Conservation (phyloP, 192 early-diverging fungal genomes). For the Rhizoclosmatium sp. region DNA sequence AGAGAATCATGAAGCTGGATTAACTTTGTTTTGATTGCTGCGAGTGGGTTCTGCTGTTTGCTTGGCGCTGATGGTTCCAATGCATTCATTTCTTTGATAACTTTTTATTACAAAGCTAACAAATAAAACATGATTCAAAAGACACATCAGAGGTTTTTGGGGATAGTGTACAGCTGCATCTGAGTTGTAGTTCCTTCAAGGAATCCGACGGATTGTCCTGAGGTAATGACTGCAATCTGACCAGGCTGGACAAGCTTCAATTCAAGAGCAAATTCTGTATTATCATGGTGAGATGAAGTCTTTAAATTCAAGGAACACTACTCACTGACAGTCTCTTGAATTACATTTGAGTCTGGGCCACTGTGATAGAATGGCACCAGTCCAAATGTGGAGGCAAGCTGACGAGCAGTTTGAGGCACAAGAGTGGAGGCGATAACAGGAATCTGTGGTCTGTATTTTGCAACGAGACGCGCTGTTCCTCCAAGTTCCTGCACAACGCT, state of each 20-base stretch:
- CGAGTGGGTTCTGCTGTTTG: conserved; percentile 13
- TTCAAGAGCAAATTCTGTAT: conserved; percentile 56
- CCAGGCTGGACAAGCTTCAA: conserved; percentile 61
- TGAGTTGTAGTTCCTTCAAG: conserved; percentile 60
- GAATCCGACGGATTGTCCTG: conserved; percentile 57
- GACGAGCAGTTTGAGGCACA: conserved; percentile 59
- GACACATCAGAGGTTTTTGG: conserved; percentile 1
- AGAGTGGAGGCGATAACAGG: conserved; percentile 62
- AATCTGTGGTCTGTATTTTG: conserved; percentile 66
- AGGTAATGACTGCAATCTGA: conserved; percentile 65
- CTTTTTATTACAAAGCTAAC: conserved; percentile 1
- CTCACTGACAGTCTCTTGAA: conserved; percentile 50
- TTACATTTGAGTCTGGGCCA: conserved; percentile 43
- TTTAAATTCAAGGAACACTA: background rate
- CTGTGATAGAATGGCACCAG: conserved; percentile 60
- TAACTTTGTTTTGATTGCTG: conserved; percentile 1
- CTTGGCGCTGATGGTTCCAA: background rate
- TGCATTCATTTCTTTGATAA: background rate
- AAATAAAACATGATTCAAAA: too few species aligned
- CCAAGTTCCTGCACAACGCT: conserved; percentile 38
- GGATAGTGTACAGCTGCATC: conserved; percentile 58
- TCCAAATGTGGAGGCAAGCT: conserved; percentile 61
- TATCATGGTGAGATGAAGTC: background rate
- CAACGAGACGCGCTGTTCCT: conserved; percentile 63
- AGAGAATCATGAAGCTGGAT: conserved; percentile 25